These are phyloP conservation scores for Dendrobium officinale DNA, from an alignment of 106 monocot genomes.

Conservation along the genomic window DNA sequence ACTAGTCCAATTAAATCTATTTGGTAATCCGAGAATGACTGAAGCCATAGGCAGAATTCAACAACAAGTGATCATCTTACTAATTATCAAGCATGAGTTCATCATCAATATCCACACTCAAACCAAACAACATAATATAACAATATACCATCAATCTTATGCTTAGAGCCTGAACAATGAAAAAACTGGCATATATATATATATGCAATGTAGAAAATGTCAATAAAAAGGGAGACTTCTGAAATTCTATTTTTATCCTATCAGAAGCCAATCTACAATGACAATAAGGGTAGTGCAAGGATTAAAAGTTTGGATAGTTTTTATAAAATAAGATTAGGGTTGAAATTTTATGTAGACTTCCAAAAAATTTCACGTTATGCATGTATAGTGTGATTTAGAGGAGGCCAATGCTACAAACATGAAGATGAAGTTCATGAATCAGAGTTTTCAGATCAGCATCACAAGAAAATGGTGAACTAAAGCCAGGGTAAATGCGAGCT, in stretches of 20 bases:
- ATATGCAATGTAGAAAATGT: background rate
- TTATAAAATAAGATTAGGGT: background rate
- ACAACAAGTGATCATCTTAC: background rate
- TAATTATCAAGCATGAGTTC: background rate
- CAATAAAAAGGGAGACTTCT: background rate
- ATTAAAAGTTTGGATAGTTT: background rate
- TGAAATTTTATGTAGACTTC: background rate
- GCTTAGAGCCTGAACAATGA: background rate
- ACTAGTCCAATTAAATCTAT: background rate
- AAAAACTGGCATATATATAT: background rate
- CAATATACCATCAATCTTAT: background rate
- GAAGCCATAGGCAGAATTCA: background rate
- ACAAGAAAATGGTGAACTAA: background rate
- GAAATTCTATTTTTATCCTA: background rate
- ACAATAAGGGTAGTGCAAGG: background rate
- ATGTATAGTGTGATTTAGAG: background rate
- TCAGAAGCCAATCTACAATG: background rate
- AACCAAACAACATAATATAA: background rate
- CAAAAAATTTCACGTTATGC: no score
- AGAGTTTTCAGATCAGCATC: background rate
- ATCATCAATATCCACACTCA: conserved; percentile 5
- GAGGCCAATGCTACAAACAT: background rate
- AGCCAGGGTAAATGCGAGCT: background rate
- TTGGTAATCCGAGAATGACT: background rate
- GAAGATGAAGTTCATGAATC: background rate